These are phyloP conservation scores for Fusarium sp. DNA, from an alignment of 2,329 filamentous ascomycete genomes.

Conservation along the genomic window DNA sequence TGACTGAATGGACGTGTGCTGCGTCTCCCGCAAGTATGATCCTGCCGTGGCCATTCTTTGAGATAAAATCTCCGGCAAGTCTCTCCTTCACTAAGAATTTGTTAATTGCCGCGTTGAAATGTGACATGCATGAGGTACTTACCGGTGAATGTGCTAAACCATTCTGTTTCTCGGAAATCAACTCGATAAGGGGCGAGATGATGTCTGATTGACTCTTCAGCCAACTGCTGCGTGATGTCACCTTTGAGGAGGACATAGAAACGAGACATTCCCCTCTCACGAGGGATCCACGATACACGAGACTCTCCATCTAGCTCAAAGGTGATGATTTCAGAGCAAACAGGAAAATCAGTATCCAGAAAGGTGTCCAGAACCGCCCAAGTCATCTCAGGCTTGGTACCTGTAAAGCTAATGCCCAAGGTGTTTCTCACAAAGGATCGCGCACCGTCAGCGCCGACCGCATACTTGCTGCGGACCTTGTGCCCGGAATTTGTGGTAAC, in stretches of 20 bases:
- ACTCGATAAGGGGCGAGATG: conserved; percentile 60
- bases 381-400: conserved; percentile 63
- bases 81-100: conserved; percentile 55
- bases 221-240: conserved; percentile 57
- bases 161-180: conserved; percentile 60
- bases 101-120: not conserved
- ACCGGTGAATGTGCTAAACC: conserved; percentile 65
- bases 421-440: conserved; percentile 60
- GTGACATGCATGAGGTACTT: not conserved
- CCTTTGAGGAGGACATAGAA: conserved; percentile 64
- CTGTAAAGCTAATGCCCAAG: conserved; percentile 58
- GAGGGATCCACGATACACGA: conserved; percentile 63
- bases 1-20: conserved; percentile 68
- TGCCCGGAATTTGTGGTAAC: conserved; percentile 52
- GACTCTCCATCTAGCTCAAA: conserved; percentile 61
- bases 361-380: conserved; percentile 64
- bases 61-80: conserved; percentile 57
- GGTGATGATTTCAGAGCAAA: conserved; percentile 62
- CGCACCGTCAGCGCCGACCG: conserved; percentile 66
- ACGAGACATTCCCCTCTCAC: conserved; percentile 61
- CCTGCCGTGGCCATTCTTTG: conserved; percentile 57
- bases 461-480: conserved; percentile 56
- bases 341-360: conserved; percentile 63
- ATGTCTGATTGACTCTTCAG: conserved; percentile 58
- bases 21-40: conserved; percentile 69